Evolutionary conservation across 768 basidiomycete species (phyloP).

Genomic region (Lyophyllum semitale): DNA sequence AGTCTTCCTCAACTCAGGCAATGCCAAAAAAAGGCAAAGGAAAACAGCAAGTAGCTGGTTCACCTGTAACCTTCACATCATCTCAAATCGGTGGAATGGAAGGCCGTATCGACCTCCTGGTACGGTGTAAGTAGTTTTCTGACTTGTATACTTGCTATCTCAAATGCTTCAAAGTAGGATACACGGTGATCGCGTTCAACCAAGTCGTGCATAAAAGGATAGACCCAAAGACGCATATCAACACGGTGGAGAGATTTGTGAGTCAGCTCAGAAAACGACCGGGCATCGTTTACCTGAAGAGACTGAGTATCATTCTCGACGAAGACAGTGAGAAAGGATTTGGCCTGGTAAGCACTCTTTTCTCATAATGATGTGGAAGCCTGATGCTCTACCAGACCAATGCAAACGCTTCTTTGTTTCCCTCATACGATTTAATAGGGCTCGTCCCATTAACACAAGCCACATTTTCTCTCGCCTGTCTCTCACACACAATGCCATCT

Average conservation of each 20-base stretch:
- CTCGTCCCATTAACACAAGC: constrained; percentile 71
- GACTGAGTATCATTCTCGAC: constrained; percentile 79
- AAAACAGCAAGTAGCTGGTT: constrained; percentile 38
- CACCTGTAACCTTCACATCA: constrained; percentile 43
- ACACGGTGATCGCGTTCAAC: constrained; percentile 76
- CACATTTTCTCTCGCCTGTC: constrained; percentile 77
- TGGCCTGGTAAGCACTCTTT: constrained; percentile 60
- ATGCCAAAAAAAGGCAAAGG: constrained; percentile 59
- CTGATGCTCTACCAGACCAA: constrained; percentile 51
- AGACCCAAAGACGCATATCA: constrained; percentile 71
- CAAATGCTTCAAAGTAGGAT: constrained; percentile 67
- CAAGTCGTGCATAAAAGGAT: constrained; percentile 72
- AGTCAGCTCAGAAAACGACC: constrained; percentile 57
- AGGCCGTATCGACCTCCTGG: constrained; percentile 64
- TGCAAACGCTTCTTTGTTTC: constrained; percentile 62
- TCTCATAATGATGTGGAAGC: not conserved
- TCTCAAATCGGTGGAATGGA: constrained; percentile 63
- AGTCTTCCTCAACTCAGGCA: constrained; percentile 28
- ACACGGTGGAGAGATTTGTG: constrained; percentile 62
- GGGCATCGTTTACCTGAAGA: constrained; percentile 68
- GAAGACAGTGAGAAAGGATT: constrained; percentile 87
- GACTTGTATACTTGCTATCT: not conserved
- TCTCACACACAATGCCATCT: constrained; percentile 77
- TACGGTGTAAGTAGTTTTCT: constrained; percentile 59
- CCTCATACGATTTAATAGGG: constrained; percentile 75